Evolutionary conservation across 371 early-diverging fungal genomes (phyloP).

Genomic region (Mucor velutinosus): DNA sequence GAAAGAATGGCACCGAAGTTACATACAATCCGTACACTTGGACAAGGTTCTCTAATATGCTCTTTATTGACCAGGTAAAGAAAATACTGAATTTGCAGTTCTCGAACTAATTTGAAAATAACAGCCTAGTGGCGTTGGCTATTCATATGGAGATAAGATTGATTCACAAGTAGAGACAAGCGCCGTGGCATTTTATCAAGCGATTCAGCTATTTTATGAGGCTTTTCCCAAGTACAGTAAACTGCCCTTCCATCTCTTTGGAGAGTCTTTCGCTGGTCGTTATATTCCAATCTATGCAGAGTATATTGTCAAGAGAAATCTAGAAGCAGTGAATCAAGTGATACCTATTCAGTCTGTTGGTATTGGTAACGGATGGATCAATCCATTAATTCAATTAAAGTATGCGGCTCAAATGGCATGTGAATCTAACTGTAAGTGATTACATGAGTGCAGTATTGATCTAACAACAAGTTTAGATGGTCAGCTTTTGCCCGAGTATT

Average conservation of each 20-base stretch:
- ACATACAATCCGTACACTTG: conserved; percentile 67
- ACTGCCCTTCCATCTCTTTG: conserved; percentile 53
- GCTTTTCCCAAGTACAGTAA: conserved; percentile 56
- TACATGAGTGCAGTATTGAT: neutral
- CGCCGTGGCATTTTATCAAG: conserved; percentile 53
- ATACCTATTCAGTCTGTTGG: conserved; percentile 30
- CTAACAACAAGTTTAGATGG: conserved; percentile 18
- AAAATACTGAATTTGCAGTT: neutral
- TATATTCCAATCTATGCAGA: conserved; percentile 72
- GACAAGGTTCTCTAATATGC: conserved; percentile 78
- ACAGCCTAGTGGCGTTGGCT: conserved; percentile 76
- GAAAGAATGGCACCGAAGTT: conserved; percentile 52
- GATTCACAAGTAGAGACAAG: conserved; percentile 51
- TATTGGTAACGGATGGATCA: conserved; percentile 36
- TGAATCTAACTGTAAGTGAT: conserved; percentile 27
- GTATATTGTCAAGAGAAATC: conserved; percentile 29
- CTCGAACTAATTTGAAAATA: neutral
- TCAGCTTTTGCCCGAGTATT: neutral
- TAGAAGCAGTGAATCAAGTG: neutral
- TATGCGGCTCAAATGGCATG: conserved; percentile 26
- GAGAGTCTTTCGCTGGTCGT: conserved; percentile 77
- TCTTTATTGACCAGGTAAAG: conserved; percentile 79
- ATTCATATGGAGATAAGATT: conserved; percentile 64
- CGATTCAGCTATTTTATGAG: conserved; percentile 72
- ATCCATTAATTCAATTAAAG: conserved; percentile 31